These are phyloP conservation scores for Blastocystis sp. DNA, from an alignment of 352 stramenopile genomes.

Conservation along the genomic window DNA sequence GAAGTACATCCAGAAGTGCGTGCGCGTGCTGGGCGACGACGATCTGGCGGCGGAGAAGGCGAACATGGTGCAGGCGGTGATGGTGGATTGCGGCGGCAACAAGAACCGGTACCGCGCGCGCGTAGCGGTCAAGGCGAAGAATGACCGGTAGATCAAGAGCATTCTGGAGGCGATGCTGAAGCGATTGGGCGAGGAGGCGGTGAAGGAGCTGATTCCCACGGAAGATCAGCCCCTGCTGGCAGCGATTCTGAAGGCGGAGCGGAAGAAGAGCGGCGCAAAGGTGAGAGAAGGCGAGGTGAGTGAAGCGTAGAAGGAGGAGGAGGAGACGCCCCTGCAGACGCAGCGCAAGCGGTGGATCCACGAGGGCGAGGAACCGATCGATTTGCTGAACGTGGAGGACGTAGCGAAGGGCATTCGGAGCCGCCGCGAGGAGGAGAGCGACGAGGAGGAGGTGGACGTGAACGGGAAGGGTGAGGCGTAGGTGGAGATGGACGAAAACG, in stretches of 20 bases:
- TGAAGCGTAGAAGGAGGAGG: constrained; percentile 16
- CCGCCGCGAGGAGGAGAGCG: not conserved
- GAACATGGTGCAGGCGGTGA: not conserved
- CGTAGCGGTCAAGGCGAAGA: not conserved
- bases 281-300: not conserved
- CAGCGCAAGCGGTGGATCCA: constrained; percentile 14
- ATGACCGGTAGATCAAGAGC: not conserved
- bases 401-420: not conserved
- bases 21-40: not conserved
- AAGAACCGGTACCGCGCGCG: constrained; percentile 6
- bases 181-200: constrained; percentile 22
- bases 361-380: constrained; percentile 27
- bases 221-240: constrained; percentile 21
- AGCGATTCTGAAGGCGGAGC: not conserved
- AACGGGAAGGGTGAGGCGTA: not conserved
- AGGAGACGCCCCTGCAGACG: not conserved
- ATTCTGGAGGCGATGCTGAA: constrained; percentile 6
- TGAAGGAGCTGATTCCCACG: not conserved
- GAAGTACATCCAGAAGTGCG: constrained; percentile 58
- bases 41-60: constrained; percentile 2
- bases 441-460: not conserved
- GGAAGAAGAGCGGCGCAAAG: not conserved
- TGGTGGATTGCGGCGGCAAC: not conserved
- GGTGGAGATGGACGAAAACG: constrained; percentile 43
- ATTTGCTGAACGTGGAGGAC: constrained; percentile 52